Conservation (phyloP, 495 filamentous ascomycete genomes). For the Venustampulla echinocandica region DNA sequence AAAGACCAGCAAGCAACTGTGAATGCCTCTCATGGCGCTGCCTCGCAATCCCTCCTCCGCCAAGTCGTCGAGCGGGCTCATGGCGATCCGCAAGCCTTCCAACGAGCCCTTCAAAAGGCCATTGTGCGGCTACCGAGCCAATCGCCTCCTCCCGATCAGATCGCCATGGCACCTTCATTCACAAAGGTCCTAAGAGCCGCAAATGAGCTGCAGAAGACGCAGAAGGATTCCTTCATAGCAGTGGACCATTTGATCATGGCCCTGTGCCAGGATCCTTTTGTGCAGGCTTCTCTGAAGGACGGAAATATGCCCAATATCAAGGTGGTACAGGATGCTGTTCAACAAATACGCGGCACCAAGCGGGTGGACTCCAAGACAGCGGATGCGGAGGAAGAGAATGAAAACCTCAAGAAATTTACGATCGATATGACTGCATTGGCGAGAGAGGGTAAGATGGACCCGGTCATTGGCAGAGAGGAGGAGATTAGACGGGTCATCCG, state of each 20-base stretch:
- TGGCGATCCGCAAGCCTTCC: conserved; percentile 81
- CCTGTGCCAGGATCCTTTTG: conserved; percentile 64
- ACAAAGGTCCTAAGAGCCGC: conserved; percentile 72
- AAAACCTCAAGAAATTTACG: conserved; percentile 94
- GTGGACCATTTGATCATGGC: conserved; percentile 88
- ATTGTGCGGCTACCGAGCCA: conserved; percentile 87
- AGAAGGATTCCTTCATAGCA: conserved; percentile 90
- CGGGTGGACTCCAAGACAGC: conserved; percentile 92
- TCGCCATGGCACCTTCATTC: conserved; percentile 72
- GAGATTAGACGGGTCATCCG: conserved; percentile 91
- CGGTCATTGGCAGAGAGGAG: conserved; percentile 94
- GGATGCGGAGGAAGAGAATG: conserved; percentile 79
- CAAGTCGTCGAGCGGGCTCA: conserved; percentile 92
- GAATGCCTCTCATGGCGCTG: conserved; percentile 47
- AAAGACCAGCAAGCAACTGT: conserved; percentile 61
- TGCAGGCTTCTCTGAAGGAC: conserved; percentile 68
- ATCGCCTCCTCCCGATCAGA: conserved; percentile 83
- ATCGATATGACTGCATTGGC: conserved; percentile 95
- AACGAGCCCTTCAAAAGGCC: conserved; percentile 81
- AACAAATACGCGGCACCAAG: conserved; percentile 81
- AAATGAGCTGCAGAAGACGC: conserved; percentile 86
- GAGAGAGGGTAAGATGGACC: conserved; percentile 93
- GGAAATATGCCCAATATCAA: conserved; percentile 88
- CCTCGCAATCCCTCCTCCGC: conserved; percentile 67
- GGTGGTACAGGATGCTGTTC: conserved; percentile 76